Percentiles rank a stretch among this genome's conserved stretches.
phyloP scores from a whole-genome alignment of 108 stramenopile species.

The Fragilaria radians region DNA sequence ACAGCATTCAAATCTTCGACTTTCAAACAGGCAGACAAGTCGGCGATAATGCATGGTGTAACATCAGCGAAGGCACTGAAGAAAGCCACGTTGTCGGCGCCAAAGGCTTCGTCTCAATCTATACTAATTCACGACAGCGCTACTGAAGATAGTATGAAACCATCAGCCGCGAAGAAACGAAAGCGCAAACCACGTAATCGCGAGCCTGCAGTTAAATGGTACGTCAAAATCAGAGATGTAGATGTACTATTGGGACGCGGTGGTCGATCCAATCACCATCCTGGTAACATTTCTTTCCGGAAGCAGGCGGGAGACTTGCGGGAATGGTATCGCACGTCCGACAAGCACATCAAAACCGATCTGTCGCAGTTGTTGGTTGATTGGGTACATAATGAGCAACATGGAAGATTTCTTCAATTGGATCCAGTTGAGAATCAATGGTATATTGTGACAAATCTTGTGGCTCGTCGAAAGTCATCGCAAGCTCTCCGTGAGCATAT shows the following conservation, averaged over 20 bases:
- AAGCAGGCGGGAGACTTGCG: constrained; percentile 26
- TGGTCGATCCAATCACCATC: constrained; percentile 36
- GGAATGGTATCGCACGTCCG: constrained; percentile 23
- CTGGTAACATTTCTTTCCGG: constrained; percentile 40
- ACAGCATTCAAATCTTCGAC: not conserved
- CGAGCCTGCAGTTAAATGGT: not conserved
- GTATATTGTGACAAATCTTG: constrained; percentile 15
- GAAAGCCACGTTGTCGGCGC: not conserved
- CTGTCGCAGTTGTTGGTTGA: constrained; percentile 8
- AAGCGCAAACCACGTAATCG: not conserved
- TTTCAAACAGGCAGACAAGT: not conserved
- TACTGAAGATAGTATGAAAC: no score
- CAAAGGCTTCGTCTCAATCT: not conserved
- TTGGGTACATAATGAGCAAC: not conserved
- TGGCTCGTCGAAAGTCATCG: constrained; percentile 36
- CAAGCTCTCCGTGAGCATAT: constrained; percentile 32
- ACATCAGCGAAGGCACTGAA: not conserved
- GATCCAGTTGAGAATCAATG: constrained; percentile 9
- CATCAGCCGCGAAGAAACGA: constrained; percentile 1
- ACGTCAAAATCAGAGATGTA: constrained; percentile 7
- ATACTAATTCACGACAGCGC: no score
- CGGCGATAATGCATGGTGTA: not conserved
- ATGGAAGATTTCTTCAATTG: constrained; percentile 22
- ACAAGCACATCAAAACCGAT: constrained; percentile 37
- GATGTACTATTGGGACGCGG: constrained; percentile 39